These are phyloP conservation scores for Helichrysum umbraculigerum DNA, from an alignment of 129 eudicot genomes.

Conservation along the genomic window DNA sequence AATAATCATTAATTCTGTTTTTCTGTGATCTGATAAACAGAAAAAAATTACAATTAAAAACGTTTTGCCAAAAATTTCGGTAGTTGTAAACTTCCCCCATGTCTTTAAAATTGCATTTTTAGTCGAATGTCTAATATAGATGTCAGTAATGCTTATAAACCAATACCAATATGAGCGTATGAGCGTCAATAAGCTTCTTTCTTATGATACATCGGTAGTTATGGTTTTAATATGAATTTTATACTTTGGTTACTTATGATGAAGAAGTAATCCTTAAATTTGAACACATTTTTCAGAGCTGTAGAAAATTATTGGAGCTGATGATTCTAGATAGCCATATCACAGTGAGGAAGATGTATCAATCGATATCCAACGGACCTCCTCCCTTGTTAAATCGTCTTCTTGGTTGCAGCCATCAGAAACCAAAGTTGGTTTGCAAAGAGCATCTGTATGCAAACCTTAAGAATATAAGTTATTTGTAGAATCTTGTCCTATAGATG, in stretches of 20 bases:
- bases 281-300: slow-evolving; percentile 51
- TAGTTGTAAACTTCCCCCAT: background rate
- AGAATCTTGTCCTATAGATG: background rate
- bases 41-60: no score
- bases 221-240: no score
- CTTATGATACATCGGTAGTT: no score
- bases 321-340: slow-evolving; percentile 71
- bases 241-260: no score
- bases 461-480: slow-evolving; percentile 41
- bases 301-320: slow-evolving; percentile 60
- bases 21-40: background rate
- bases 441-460: slow-evolving; percentile 80
- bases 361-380: slow-evolving; percentile 42
- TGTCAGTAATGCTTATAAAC: no score
- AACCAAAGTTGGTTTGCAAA: slow-evolving; percentile 44
- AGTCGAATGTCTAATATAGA: background rate
- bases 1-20: background rate
- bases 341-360: slow-evolving; percentile 60
- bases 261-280: background rate
- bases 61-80: background rate
- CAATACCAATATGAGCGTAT: no score
- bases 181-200: no score
- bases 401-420: slow-evolving; percentile 40
- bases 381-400: slow-evolving; percentile 56
- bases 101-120: background rate